These are phyloP conservation scores for Cyberlindnera petersonii DNA, from an alignment of 805 yeast species.

Conservation along the genomic window DNA sequence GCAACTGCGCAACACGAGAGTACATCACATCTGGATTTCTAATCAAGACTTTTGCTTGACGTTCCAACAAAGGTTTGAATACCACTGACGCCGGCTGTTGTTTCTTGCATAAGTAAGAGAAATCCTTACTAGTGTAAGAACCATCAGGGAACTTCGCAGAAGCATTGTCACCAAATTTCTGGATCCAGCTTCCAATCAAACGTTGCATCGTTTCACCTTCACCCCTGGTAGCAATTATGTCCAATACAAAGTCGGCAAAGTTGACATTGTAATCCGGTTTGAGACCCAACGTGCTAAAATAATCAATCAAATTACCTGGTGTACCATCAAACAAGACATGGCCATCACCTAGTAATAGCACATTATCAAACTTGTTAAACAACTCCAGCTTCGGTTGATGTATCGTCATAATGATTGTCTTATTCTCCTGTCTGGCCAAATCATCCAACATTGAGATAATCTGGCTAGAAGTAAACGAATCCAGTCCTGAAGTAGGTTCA, in stretches of 20 bases:
- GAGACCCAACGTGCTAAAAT: conserved; percentile 35
- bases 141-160: conserved; percentile 29
- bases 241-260: conserved; percentile 72
- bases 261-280: conserved; percentile 51
- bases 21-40: conserved; percentile 55
- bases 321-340: conserved; percentile 57
- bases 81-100: conserved; percentile 24
- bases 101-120: conserved; percentile 7
- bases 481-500: conserved; percentile 89
- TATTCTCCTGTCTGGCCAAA: conserved; percentile 50
- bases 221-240: conserved; percentile 51
- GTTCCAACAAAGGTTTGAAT: conserved; percentile 31
- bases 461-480: conserved; percentile 70
- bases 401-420: conserved; percentile 71
- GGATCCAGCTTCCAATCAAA: conserved; percentile 13
- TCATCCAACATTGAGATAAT: conserved; percentile 57
- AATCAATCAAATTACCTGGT: conserved; percentile 39
- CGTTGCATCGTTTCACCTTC: conserved; percentile 9
- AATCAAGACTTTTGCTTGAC: conserved; percentile 36
- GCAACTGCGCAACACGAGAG: conserved; percentile 61
- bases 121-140: conserved; percentile 23
- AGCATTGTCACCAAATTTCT: conserved; percentile 12
- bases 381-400: conserved; percentile 79
- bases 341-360: conserved; percentile 44
- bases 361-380: conserved; percentile 66